Base-by-base conservation (phyloP, 371 early-diverging fungal genomes). In the Syncephalis plumigaleata region DNA sequence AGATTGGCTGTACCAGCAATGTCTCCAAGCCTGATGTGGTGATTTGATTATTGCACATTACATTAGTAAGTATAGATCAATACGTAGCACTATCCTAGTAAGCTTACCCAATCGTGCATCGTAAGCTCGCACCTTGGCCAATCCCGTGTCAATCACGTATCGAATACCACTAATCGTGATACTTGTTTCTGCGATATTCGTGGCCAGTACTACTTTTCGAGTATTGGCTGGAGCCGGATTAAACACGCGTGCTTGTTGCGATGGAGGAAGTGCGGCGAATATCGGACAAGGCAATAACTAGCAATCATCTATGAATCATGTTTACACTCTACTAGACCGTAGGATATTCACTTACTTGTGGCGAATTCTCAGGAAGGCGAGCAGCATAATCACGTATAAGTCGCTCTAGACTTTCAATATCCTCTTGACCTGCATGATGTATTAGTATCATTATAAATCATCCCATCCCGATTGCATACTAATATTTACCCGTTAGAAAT, bases 141-240 rank as follows among this genome's bases (percentile, higher is more conserved):
- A 77, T 0, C 98, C 99, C 26, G 90, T 87, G 57, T 99, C 99
- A 42, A 99, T 71, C 17, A 99, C 98, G 66, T 96, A 98, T 20
- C 81, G 84, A 46, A 99, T 86, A 17, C 92, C 90, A 47, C 87
- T 86, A 47, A 99, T 98, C 0, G 99, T 99, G 46, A 99, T 81
- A 45, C 91, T 90, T 2, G 98, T 98, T 64, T 99, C 99, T n/a
- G 98, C 95, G 63, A 99, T 88, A 65, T 99, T 99, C 25, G 99
- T 87, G 0, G 96, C 80, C 15, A 98, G 71, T 39, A 99, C 87
- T 40, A 88, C 77, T 65, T 97, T 96, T 31, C 96, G 80, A 0
- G 79, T 70, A 36, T 84, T 81, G 20, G 58, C 65, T 2, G 95
- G 94, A 3, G 90, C 79, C 21, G 81, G 75, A 47, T 84, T 80